A percentile compares a stretch with the other conserved stretches of the same genome.
phyloP scores from a whole-genome alignment of 108 stramenopile species.

The Parmales sp. region DNA sequence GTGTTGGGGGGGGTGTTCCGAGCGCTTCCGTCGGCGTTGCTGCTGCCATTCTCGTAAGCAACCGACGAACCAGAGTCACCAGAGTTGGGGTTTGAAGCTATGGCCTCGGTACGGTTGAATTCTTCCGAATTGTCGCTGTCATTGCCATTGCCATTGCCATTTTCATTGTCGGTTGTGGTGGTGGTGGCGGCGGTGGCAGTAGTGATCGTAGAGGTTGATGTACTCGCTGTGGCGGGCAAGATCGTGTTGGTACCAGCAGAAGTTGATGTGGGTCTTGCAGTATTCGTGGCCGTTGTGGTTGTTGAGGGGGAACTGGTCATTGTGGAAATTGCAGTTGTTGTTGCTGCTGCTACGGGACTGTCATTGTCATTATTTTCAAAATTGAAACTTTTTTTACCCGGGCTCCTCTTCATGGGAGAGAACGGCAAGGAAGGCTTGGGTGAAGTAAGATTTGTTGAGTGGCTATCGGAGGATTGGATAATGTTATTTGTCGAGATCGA shows the following conservation, averaged over 20 bases:
- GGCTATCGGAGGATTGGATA: neutral
- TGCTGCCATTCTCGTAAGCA: neutral
- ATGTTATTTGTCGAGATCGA: neutral
- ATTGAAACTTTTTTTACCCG: neutral
- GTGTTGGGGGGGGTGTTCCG: neutral
- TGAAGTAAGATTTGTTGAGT: neutral
- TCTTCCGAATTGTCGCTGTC: too few species aligned
- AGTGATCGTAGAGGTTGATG: neutral
- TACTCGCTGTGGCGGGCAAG: too few species aligned
- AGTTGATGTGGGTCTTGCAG: neutral
- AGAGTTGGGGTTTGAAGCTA: neutral
- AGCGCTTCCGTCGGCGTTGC: neutral
- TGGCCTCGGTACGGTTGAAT: too few species aligned
- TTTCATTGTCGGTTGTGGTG: neutral
- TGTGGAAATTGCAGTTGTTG: neutral
- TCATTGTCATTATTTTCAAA: too few species aligned
- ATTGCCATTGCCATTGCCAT: too few species aligned
- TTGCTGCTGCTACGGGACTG: neutral
- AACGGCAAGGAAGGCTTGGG: neutral
- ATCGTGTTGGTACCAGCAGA: neutral
- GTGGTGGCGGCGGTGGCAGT: neutral
- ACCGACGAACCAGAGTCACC: neutral
- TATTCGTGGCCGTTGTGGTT: neutral
- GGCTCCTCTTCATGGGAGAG: conserved; percentile 2
- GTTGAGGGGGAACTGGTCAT: neutral